Base-by-base conservation (phyloP, 225 moss, liverwort and hornwort genomes). In the Sphagnum contortum region DNA sequence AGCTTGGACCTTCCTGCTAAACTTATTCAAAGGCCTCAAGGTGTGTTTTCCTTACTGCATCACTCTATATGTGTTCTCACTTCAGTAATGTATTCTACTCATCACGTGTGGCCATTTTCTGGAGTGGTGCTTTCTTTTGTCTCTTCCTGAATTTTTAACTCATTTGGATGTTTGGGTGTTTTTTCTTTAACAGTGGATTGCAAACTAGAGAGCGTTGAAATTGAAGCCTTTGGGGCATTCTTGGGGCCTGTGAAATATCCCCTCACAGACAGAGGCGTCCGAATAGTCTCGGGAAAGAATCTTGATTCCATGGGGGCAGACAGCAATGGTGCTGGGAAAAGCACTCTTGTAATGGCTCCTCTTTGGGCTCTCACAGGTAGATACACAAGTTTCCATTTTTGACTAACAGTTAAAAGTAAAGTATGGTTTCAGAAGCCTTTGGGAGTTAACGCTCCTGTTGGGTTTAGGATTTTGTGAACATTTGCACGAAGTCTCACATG, bases 331-430 rank as follows among this genome's bases (percentile, higher is more conserved):
- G 85, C 98, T 72, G 98, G 98, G 55, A 98, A 98, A 68, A 87
- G 87, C 60, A 98, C 98, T 8, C 83, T 98, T 69, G 98, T 98
- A 49, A 93, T 98, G 98, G 98, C 98, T 82, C 93, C 98, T 6
- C 87, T 98, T 67, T 98, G 98, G 98, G 98, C 98, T 45, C 85
- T 98, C 65, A 93, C 98, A 82, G 98, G 98, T 98, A 80, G 5
- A 45, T 61, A 29, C 29, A 29, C 29, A 29, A 29, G 29, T 0
- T 29, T 29, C 29, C 29, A 29, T 29, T 29, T 29, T 29, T 29
- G 29, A 29, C 29, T 1, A 29, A 29, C 29, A 29, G 29, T 29
- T 29, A 29, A 29, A 29, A 29, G 29, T 29, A 1, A 29, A 29
- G 29, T 29, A 29, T 29, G 29, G 29, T 29, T 29, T 29, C 29